Percentiles rank a stretch among this genome's conserved stretches.
Conservation (phyloP, 345 rosid genomes). For the Lagerstroemia speciosa region DNA sequence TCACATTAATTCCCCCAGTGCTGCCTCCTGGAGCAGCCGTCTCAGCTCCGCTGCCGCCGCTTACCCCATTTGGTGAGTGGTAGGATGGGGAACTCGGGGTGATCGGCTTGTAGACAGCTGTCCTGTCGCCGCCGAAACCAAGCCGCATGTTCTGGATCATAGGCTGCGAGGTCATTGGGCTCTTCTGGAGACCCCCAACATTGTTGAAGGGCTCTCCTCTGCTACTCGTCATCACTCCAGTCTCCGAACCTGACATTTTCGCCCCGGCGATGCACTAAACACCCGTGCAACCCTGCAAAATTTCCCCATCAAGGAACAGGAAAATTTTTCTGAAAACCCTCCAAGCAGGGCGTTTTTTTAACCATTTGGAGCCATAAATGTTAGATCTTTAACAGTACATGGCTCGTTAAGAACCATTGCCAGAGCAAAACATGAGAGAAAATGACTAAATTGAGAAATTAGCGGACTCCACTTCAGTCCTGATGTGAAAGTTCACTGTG, state of each 20-base stretch:
- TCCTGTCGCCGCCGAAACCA: slow-evolving; percentile 15
- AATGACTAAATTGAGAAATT: not conserved
- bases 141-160: slow-evolving; percentile 18
- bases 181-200: slow-evolving; percentile 14
- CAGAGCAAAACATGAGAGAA: not conserved
- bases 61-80: slow-evolving; percentile 10
- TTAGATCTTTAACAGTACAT: not conserved
- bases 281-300: slow-evolving; percentile 9
- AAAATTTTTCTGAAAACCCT: not conserved
- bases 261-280: not conserved
- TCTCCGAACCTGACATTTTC: slow-evolving; percentile 10
- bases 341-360: not conserved
- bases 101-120: slow-evolving; percentile 17
- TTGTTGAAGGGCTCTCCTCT: slow-evolving; percentile 17
- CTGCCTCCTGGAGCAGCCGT: slow-evolving; percentile 4
- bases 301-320: not conserved
- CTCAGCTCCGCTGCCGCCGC: slow-evolving; percentile 6
- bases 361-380: not conserved
- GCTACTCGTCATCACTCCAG: slow-evolving; percentile 9
- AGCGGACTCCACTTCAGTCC: not conserved
- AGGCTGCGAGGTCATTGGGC: slow-evolving; percentile 10
- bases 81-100: slow-evolving; percentile 10
- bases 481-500: not conserved
- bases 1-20: slow-evolving; percentile 25
- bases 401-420: not conserved